These are phyloP conservation scores for Eucalyptus sp. DNA, from an alignment of 345 rosid species.

Conservation along the genomic window DNA sequence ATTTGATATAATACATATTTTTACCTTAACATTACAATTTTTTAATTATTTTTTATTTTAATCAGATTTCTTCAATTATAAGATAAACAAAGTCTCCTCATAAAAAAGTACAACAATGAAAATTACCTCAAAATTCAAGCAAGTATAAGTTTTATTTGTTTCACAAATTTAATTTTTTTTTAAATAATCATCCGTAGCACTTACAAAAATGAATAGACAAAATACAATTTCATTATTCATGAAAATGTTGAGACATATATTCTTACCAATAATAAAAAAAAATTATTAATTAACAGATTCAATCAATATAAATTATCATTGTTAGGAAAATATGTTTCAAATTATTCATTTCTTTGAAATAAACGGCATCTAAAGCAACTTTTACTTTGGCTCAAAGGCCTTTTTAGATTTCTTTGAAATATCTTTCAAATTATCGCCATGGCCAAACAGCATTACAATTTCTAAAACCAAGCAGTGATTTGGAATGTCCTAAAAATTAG, in stretches of 20 bases:
- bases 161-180: too few species aligned
- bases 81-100: background rate
- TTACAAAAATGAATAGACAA: too few species aligned
- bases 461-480: background rate
- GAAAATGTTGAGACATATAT: too few species aligned
- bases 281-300: rapidly evolving
- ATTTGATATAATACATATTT: background rate
- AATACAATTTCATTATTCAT: rapidly evolving
- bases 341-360: too few species aligned
- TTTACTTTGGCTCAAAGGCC: background rate
- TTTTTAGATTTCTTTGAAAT: too few species aligned
- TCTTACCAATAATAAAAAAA: too few species aligned
- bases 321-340: too few species aligned
- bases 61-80: background rate
- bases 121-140: background rate
- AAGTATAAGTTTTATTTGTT: background rate
- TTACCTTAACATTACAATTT: background rate
- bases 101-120: background rate
- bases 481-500: background rate
- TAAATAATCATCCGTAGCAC: rapidly evolving
- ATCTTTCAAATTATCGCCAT: background rate
- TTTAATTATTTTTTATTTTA: background rate
- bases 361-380: rapidly evolving
- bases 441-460: background rate
- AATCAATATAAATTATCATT: too few species aligned